Percentiles rank a stretch among this genome's conserved stretches.
Conservation (phyloP, 495 filamentous ascomycete genomes). For the Platismatia glauca region DNA sequence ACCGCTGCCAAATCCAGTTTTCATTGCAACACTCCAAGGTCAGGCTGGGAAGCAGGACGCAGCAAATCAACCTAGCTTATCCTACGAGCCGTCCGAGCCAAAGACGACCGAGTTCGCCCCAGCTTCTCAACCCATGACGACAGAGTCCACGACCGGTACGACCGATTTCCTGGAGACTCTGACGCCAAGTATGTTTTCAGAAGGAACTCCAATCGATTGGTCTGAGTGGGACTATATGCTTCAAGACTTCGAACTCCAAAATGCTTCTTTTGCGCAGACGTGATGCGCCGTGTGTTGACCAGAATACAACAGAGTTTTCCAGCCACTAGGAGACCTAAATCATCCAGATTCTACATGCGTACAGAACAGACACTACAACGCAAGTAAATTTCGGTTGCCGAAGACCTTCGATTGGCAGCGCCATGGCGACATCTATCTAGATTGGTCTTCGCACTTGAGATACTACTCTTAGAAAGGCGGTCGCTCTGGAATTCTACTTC, state of each 20-base stretch:
- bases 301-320: too few relatives aligned
- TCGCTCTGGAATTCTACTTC: too few relatives aligned
- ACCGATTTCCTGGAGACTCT: background rate
- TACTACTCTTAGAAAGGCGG: too few relatives aligned
- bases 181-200: background rate
- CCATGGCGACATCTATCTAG: too few relatives aligned
- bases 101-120: background rate
- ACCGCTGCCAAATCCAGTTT: background rate
- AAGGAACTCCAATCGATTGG: background rate
- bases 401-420: too few relatives aligned
- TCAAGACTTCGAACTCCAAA: slow-evolving; percentile 2
- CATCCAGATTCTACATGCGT: too few relatives aligned
- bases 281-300: too few relatives aligned
- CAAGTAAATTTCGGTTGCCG: too few relatives aligned
- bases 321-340: too few relatives aligned
- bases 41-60: background rate
- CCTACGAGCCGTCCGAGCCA: background rate
- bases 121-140: background rate
- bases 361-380: too few relatives aligned
- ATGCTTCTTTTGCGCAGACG: slow-evolving; percentile 1
- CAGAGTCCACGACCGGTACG: background rate
- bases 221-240: slow-evolving; percentile 9
- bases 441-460: too few relatives aligned
- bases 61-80: background rate
- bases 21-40: background rate